Evolutionary conservation across 2,329 filamentous ascomycete genomes (phyloP), one percentile per base, ranked within the genome.

Genomic region (Penicillium fuscoglaucum): DNA sequence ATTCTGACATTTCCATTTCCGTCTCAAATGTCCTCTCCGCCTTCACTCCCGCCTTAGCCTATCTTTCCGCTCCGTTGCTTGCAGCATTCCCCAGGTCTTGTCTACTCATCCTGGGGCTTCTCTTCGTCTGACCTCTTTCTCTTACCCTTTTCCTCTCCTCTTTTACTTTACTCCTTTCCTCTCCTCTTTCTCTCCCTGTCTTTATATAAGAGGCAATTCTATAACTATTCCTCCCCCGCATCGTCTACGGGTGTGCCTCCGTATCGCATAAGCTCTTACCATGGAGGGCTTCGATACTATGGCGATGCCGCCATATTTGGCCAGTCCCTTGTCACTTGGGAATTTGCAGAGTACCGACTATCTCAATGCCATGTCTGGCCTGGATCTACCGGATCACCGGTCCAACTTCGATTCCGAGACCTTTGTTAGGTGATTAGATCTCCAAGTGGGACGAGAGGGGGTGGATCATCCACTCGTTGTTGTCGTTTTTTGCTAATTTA

Each of bases 351-450:
- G 76, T 56, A 68, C 72, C 24, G 78, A 80, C 59, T 80, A 80
- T 64, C 75, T 80, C 64, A 78, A 74, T 69, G 75, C 80, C 26
- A 78, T 82, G 70, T 74, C 82, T 44, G 74, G 79, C 33, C 76
- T 85, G 65, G 84, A 87, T 60, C 72, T 82, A 54, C 80, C 81
- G 48, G 83, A 86, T 63, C 83, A 85, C 65, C 82, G 81, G 64
- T 84, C 84, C 44, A 83, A 82, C 62, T 87, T 84, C 69, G 83
- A 85, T 65, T 80, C 82, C 50, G 84, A 87, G 64, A 82, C 82
- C 29, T 85, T 84, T 68, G 82, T 82, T 62, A 84, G 84, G 85
- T 87, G 79, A 33, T 43, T 52, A 50, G 49, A 61, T 60, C 50
- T 41, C 35, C 55, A 58, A 58, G 50, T 54, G 55, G 55, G 55